Evolutionary conservation across 306 rosid genomes (phyloP).

Genomic region (Adenanthera pavonina): DNA sequence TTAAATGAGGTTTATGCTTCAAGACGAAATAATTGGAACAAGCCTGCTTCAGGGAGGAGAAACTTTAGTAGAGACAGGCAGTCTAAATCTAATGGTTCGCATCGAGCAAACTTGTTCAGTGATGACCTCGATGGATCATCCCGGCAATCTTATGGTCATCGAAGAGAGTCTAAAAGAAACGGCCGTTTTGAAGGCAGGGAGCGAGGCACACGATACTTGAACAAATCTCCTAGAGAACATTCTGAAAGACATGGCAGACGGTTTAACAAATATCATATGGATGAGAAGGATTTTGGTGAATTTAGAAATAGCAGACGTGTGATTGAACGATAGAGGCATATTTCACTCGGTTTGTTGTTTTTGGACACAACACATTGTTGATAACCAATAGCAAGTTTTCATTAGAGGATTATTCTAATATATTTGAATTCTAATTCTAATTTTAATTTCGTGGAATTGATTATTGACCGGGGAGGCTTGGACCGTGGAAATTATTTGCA

Average conservation of each 20-base stretch:
- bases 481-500: background rate
- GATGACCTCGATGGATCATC: constrained; percentile 59
- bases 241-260: constrained; percentile 45
- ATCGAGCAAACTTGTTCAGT: constrained; percentile 47
- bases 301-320: constrained; percentile 81
- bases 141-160: constrained; percentile 44
- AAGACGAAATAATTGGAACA: constrained; percentile 50
- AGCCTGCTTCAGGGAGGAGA: constrained; percentile 47
- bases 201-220: constrained; percentile 30
- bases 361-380: constrained; percentile 18
- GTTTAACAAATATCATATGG: constrained; percentile 43
- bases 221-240: constrained; percentile 44
- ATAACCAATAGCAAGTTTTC: constrained; percentile 5
- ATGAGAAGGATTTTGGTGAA: constrained; percentile 50
- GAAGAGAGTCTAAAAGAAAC: constrained; percentile 49
- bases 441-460: background rate
- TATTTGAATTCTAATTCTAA: too few relatives aligned
- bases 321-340: constrained; percentile 65
- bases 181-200: constrained; percentile 45
- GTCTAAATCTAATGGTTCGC: constrained; percentile 52
- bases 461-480: background rate
- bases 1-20: constrained; percentile 46
- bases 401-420: background rate
- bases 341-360: background rate
- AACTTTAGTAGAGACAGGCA: constrained; percentile 42